phyloP scores from a whole-genome alignment of 306 rosid species.

The Carpinus fangiana region DNA sequence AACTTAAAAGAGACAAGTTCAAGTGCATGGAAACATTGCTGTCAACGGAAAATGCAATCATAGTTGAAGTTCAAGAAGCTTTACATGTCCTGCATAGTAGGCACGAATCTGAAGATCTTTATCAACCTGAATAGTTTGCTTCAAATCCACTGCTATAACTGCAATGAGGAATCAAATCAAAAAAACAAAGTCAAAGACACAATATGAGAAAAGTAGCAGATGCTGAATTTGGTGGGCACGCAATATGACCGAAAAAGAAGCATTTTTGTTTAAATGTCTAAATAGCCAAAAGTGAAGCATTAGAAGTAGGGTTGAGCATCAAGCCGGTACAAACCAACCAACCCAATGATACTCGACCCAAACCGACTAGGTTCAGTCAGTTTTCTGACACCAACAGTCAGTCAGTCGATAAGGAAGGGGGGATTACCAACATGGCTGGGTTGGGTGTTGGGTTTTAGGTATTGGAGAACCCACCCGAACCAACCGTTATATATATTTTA shows the following conservation, averaged over 20 bases:
- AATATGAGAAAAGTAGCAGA: constrained; percentile 9
- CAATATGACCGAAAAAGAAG: neutral
- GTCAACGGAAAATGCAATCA: neutral
- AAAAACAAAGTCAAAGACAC: constrained; percentile 11
- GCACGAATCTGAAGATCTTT: constrained; percentile 88
- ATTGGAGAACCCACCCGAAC: too few relatives aligned
- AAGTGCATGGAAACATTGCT: constrained; percentile 5
- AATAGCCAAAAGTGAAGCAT: neutral
- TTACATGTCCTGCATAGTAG: constrained; percentile 96
- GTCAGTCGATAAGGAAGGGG: too few relatives aligned
- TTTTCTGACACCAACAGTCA: too few relatives aligned
- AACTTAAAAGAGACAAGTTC: neutral
- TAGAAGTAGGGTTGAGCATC: neutral
- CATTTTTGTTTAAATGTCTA: neutral
- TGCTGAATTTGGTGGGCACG: constrained; percentile 16
- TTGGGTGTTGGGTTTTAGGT: too few relatives aligned
- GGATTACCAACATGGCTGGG: too few relatives aligned
- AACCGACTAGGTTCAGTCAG: too few relatives aligned
- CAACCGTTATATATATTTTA: too few relatives aligned
- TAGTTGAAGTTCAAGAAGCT: constrained; percentile 33
- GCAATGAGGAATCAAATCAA: constrained; percentile 36
- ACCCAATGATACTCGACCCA: too few relatives aligned
- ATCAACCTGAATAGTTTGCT: constrained; percentile 84
- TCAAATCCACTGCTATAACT: constrained; percentile 83
- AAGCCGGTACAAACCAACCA: too few relatives aligned